A percentile compares a stretch with the other conserved stretches of the same genome.
phyloP scores from a whole-genome alignment of 768 basidiomycete species.

The Cantharellus cinnabarinus region DNA sequence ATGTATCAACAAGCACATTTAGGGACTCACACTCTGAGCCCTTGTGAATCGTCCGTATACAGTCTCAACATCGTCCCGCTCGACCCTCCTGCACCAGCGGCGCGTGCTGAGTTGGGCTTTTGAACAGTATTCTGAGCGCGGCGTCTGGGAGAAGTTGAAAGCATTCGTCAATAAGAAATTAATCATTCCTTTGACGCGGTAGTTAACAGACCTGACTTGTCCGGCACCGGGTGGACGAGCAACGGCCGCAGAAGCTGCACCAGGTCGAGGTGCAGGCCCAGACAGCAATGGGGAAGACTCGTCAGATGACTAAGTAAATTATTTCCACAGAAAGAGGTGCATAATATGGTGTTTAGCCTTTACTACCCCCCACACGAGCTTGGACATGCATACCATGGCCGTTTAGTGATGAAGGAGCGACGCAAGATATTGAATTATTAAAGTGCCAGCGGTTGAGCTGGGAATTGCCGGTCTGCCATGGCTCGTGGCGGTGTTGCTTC shows the following conservation, averaged over 20 bases:
- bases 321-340: background rate
- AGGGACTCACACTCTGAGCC: conserved; percentile 76
- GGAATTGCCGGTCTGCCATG: too few species aligned
- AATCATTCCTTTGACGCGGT: background rate
- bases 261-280: conserved; percentile 19
- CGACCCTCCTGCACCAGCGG: conserved; percentile 89
- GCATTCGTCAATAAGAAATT: background rate
- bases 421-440: too few species aligned
- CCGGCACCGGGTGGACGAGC: conserved; percentile 53
- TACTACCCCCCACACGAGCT: too few species aligned
- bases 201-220: conserved; percentile 46
- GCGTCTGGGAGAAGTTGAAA: conserved; percentile 34
- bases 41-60: conserved; percentile 96
- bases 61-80: conserved; percentile 97
- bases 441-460: too few species aligned
- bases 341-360: background rate
- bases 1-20: background rate
- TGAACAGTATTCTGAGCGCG: conserved; percentile 27
- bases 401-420: too few species aligned
- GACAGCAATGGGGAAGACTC: background rate
- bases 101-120: conserved; percentile 69
- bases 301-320: background rate
- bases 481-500: too few species aligned
- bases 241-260: conserved; percentile 20
- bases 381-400: too few species aligned